phyloP scores from a whole-genome alignment of 768 basidiomycete species.

The Tylopilus sp. region DNA sequence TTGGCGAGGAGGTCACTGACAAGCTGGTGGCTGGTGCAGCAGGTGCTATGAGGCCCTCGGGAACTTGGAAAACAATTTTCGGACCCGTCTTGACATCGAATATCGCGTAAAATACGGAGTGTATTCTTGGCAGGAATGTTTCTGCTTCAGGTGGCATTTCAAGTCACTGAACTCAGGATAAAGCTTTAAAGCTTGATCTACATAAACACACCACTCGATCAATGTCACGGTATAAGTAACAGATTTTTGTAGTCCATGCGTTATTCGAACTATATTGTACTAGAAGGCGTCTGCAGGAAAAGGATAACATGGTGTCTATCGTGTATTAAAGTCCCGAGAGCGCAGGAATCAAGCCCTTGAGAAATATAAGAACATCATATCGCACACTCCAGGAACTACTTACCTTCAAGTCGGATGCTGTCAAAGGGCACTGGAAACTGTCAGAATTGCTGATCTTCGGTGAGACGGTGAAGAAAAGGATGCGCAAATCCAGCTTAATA shows the following conservation, averaged over 20 bases:
- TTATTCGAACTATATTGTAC: slow-evolving; percentile 12
- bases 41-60: slow-evolving; percentile 78
- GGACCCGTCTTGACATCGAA: slow-evolving; percentile 87
- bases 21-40: slow-evolving; percentile 30
- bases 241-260: slow-evolving; percentile 19
- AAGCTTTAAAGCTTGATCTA: no score
- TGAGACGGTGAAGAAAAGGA: slow-evolving; percentile 62
- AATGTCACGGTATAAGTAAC: no score
- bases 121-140: slow-evolving; percentile 75
- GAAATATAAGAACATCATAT: slow-evolving; percentile 11
- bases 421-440: slow-evolving; percentile 63
- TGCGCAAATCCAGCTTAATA: slow-evolving; percentile 56
- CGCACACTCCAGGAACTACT: not conserved
- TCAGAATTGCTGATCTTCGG: slow-evolving; percentile 62
- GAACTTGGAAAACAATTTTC: slow-evolving; percentile 90
- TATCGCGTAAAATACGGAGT: slow-evolving; percentile 90
- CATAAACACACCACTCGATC: no score
- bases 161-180: not conserved
- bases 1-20: slow-evolving; percentile 34
- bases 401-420: slow-evolving; percentile 28
- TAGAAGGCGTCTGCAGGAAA: slow-evolving; percentile 5
- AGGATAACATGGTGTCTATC: not conserved
- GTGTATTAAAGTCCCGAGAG: slow-evolving; percentile 6
- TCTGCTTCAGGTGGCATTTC: slow-evolving; percentile 47
- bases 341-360: slow-evolving; percentile 18